These are phyloP conservation scores for Strigomonas galati DNA, from an alignment of 208 protist species.

Conservation along the genomic window DNA sequence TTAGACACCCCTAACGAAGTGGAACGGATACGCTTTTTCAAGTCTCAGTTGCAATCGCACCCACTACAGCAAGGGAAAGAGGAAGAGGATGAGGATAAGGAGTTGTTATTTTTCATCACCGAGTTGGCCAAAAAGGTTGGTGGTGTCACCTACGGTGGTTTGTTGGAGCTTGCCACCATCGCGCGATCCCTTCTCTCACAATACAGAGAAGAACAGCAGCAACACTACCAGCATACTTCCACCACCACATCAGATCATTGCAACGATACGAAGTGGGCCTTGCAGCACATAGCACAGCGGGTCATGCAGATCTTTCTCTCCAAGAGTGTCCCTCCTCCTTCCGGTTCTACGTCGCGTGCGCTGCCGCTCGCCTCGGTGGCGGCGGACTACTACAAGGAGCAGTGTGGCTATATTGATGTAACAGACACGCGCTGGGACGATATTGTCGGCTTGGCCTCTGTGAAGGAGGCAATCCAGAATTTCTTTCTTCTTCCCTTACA, in stretches of 20 bases:
- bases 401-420: slow-evolving; percentile 75
- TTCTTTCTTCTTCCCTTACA: slow-evolving; percentile 45
- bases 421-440: slow-evolving; percentile 61
- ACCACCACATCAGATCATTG: too few species aligned
- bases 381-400: slow-evolving; percentile 45
- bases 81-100: neutral
- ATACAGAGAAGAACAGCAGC: neutral
- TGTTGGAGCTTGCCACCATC: slow-evolving; percentile 33
- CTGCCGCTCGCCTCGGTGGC: too few species aligned
- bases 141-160: slow-evolving; percentile 61
- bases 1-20: slow-evolving; percentile 57
- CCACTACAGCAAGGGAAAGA: neutral
- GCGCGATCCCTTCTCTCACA: too few species aligned
- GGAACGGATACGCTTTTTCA: slow-evolving; percentile 49
- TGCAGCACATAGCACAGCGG: too few species aligned
- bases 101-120: neutral
- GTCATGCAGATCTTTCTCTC: too few species aligned
- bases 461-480: slow-evolving; percentile 50
- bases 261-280: too few species aligned
- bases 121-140: slow-evolving; percentile 59
- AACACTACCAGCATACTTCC: too few species aligned
- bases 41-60: neutral
- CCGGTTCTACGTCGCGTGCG: too few species aligned
- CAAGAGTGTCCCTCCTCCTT: too few species aligned
- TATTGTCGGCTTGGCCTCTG: slow-evolving; percentile 67